phyloP scores from a whole-genome alignment of 2,329 filamentous ascomycete genomes.

The Bipolaris zeicola region DNA sequence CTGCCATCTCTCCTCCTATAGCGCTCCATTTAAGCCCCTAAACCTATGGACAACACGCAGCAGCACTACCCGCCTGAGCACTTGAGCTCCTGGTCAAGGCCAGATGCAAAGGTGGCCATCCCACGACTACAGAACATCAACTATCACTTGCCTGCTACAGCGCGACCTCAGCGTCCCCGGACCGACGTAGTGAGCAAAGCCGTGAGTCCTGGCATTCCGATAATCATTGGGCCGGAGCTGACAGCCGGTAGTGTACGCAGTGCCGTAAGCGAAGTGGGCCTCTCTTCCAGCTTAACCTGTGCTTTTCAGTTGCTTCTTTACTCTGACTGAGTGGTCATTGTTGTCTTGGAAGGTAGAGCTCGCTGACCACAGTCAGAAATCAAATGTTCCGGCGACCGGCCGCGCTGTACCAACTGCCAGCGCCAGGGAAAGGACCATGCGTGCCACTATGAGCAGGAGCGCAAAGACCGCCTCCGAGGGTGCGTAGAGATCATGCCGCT shows the following conservation, averaged over 20 bases:
- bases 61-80: slow-evolving; percentile 3
- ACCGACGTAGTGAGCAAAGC: slow-evolving; percentile 22
- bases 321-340: not conserved
- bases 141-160: slow-evolving; percentile 1
- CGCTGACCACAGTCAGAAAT: slow-evolving; percentile 27
- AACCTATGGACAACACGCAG: slow-evolving; percentile 2
- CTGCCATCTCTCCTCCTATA: not conserved
- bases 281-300: not conserved
- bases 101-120: slow-evolving; percentile 15
- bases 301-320: not conserved
- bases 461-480: slow-evolving; percentile 42
- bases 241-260: slow-evolving; percentile 18
- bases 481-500: slow-evolving; percentile 14
- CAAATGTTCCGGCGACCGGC: slow-evolving; percentile 43
- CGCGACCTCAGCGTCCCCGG: slow-evolving; percentile 5
- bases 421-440: slow-evolving; percentile 23
- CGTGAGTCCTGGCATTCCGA: slow-evolving; percentile 6
- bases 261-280: slow-evolving; percentile 28
- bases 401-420: slow-evolving; percentile 41
- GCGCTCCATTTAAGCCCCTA: not conserved
- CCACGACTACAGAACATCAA: slow-evolving; percentile 5
- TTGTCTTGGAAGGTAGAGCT: not conserved
- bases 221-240: slow-evolving; percentile 5
- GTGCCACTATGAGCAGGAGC: slow-evolving; percentile 42
- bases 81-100: not conserved